These are phyloP conservation scores for Rubroboletus pulcherrimus DNA, from an alignment of 768 basidiomycete genomes.

Conservation along the genomic window DNA sequence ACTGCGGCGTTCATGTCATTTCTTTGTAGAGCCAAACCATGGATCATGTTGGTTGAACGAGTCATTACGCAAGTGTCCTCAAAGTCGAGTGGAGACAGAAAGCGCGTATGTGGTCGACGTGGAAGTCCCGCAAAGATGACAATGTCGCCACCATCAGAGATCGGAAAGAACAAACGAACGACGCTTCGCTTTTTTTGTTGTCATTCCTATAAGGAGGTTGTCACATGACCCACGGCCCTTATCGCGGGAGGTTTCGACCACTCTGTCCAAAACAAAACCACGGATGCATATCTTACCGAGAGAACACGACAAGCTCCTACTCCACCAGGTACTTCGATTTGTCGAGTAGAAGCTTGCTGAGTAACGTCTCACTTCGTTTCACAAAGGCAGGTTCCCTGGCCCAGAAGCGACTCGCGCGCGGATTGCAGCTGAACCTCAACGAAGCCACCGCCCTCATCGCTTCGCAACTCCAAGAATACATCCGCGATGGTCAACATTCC, in stretches of 20 bases:
- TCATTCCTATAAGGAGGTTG: background rate
- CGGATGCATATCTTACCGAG: constrained; percentile 72
- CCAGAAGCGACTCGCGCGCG: constrained; percentile 93
- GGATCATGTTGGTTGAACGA: too few species aligned
- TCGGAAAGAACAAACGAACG: background rate
- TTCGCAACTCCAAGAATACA: constrained; percentile 88
- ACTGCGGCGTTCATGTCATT: constrained; percentile 14
- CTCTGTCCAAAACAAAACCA: background rate
- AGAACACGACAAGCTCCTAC: constrained; percentile 69
- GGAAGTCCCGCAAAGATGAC: too few species aligned
- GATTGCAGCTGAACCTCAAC: constrained; percentile 77
- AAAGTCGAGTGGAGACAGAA: constrained; percentile 10
- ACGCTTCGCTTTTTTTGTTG: background rate
- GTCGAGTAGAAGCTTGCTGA: background rate
- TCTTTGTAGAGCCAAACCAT: too few species aligned
- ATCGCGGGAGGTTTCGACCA: background rate
- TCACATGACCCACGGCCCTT: constrained; percentile 17
- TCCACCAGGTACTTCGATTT: constrained; percentile 53
- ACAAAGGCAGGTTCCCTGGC: constrained; percentile 79
- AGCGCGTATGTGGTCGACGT: background rate
- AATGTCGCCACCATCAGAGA: constrained; percentile 1
- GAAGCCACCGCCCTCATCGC: constrained; percentile 91
- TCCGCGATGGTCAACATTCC: constrained; percentile 83
- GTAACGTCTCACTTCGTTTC: background rate
- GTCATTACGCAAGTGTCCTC: too few species aligned